phyloP scores from a whole-genome alignment of 176 grass and related monocot species.

The Avena sativa region DNA sequence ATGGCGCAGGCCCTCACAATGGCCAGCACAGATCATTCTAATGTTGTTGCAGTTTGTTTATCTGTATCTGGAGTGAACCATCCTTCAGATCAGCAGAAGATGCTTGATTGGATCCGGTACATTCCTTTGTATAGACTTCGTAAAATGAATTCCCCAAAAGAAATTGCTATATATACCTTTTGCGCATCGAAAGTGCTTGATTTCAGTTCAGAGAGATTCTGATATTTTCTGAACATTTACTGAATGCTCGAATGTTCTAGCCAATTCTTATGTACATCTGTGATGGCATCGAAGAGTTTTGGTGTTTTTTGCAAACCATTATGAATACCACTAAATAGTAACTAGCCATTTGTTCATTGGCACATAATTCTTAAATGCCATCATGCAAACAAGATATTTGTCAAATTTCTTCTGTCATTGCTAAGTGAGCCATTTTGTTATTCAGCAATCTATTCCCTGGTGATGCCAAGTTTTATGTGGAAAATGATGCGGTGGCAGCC shows the following conservation, averaged over 20 bases:
- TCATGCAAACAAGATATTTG: neutral
- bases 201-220: constrained; percentile 15
- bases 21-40: constrained; percentile 55
- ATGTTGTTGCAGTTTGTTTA: constrained; percentile 88
- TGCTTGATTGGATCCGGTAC: constrained; percentile 91
- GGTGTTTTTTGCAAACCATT: neutral
- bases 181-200: constrained; percentile 1
- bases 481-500: constrained; percentile 96
- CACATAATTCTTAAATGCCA: neutral
- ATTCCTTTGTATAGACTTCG: constrained; percentile 31
- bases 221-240: constrained; percentile 1
- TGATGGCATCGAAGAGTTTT: constrained; percentile 11
- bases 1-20: constrained; percentile 70
- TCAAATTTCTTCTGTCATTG: neutral
- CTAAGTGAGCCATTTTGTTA: constrained; percentile 34
- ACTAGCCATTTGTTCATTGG: constrained; percentile 14
- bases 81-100: constrained; percentile 82
- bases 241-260: constrained; percentile 4
- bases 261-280: neutral
- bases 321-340: constrained; percentile 4
- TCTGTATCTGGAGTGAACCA: constrained; percentile 95
- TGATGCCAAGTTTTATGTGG: constrained; percentile 79
- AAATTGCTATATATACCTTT: neutral
- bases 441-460: constrained; percentile 75
- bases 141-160: neutral